These are phyloP conservation scores for Microbotryum lychnidis-dioicae DNA, from an alignment of 1,284 basidiomycete species.

Conservation along the genomic window DNA sequence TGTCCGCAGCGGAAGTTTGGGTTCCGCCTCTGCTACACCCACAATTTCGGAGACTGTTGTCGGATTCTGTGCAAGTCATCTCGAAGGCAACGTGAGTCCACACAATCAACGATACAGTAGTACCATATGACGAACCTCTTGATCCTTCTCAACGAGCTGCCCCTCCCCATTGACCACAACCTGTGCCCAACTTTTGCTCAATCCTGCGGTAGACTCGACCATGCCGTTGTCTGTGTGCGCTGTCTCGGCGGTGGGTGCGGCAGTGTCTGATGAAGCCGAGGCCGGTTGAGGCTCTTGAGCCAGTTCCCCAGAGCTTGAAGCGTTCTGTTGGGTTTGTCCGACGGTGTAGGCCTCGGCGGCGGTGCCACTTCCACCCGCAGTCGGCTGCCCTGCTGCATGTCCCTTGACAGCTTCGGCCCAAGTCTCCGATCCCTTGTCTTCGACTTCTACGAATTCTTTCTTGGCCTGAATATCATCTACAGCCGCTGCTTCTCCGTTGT, in stretches of 20 bases:
- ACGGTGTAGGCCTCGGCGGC: too few relatives aligned
- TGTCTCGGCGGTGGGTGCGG: too few relatives aligned
- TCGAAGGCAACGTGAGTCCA: too few relatives aligned
- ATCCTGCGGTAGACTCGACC: not conserved
- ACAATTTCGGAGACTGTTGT: not conserved
- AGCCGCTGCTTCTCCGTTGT: not conserved
- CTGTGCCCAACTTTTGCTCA: conserved; percentile 49
- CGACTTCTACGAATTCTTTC: not conserved
- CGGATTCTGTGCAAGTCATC: too few relatives aligned
- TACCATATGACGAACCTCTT: not conserved
- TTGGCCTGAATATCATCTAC: not conserved
- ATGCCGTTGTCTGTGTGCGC: too few relatives aligned
- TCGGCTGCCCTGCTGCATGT: not conserved
- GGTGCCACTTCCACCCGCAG: not conserved
- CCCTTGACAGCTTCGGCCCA: not conserved
- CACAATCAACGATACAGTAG: too few relatives aligned
- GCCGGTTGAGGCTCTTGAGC: not conserved
- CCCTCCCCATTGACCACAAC: conserved; percentile 16
- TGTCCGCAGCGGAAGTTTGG: conserved; percentile 44
- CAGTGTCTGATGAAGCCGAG: not conserved
- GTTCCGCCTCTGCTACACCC: conserved; percentile 3
- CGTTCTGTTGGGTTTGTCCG: not conserved
- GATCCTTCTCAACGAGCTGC: conserved; percentile 10
- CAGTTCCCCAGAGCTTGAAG: not conserved
- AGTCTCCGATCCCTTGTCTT: not conserved